Percentiles rank a stretch among this genome's conserved stretches.
Evolutionary conservation across 129 eudicot genomes (phyloP).

Genomic region (Helichrysum umbraculigerum): DNA sequence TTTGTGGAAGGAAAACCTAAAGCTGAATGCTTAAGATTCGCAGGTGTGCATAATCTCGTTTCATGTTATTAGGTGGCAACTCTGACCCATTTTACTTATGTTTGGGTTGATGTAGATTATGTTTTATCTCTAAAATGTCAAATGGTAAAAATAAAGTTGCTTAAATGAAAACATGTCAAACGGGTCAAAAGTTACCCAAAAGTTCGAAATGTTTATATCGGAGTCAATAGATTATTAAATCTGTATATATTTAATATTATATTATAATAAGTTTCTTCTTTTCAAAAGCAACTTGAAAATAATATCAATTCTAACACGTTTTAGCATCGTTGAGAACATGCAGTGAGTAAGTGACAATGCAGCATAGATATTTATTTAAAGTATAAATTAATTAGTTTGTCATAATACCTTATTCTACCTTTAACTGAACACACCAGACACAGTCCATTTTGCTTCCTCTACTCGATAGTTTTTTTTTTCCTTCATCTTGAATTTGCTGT

Average conservation of each 20-base stretch:
- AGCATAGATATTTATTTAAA: too few species aligned
- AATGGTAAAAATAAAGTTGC: background rate
- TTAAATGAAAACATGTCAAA: background rate
- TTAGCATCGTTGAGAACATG: too few species aligned
- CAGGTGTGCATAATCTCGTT: conserved; percentile 50
- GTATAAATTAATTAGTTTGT: too few species aligned
- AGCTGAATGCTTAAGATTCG: conserved; percentile 82
- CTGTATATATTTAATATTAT: too few species aligned
- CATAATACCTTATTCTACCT: background rate
- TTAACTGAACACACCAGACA: background rate
- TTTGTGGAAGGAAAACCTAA: conserved; percentile 84
- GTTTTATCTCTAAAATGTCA: background rate
- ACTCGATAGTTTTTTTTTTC: background rate
- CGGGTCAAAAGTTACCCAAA: background rate
- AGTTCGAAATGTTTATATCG: too few species aligned
- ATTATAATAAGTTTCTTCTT: too few species aligned
- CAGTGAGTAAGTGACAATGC: too few species aligned
- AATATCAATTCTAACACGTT: too few species aligned
- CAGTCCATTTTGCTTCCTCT: background rate
- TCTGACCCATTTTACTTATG: background rate
- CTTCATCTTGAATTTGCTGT: background rate
- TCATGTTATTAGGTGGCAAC: background rate
- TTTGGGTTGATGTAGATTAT: background rate
- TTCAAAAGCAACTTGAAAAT: too few species aligned
- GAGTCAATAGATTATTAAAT: too few species aligned